Evolutionary conservation across 129 eudicot species (phyloP).

Genomic region (Flaveria linearis): DNA sequence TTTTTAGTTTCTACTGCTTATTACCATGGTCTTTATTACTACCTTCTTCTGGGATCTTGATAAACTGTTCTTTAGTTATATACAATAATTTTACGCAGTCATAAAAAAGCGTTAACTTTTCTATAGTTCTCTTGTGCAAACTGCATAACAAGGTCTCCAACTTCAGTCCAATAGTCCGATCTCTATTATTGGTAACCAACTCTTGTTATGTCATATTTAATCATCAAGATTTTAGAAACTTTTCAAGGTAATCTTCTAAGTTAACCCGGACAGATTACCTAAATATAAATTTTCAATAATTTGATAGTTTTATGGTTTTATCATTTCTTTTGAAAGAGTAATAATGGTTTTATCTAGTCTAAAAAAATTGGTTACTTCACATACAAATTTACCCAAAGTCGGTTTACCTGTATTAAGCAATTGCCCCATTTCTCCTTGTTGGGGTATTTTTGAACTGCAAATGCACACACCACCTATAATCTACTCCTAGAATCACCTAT

Average conservation of each 20-base stretch:
- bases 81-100: background rate
- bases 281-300: background rate
- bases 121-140: background rate
- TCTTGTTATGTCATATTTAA: background rate
- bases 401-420: background rate
- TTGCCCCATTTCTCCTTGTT: background rate
- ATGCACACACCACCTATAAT: too few species aligned
- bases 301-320: background rate
- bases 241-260: background rate
- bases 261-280: background rate
- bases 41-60: constrained; percentile 11
- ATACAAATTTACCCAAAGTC: background rate
- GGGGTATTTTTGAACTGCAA: too few species aligned
- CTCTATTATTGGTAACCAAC: constrained; percentile 5
- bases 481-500: too few species aligned
- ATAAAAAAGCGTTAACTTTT: background rate
- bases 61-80: background rate
- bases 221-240: background rate
- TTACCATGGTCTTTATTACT: background rate
- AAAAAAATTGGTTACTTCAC: background rate
- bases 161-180: background rate
- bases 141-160: constrained; percentile 6
- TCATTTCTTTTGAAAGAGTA: background rate
- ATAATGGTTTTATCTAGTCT: background rate
- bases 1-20: constrained; percentile 4